Base-by-base conservation (phyloP, 129 eudicot species). In the Sambucus nigra region DNA sequence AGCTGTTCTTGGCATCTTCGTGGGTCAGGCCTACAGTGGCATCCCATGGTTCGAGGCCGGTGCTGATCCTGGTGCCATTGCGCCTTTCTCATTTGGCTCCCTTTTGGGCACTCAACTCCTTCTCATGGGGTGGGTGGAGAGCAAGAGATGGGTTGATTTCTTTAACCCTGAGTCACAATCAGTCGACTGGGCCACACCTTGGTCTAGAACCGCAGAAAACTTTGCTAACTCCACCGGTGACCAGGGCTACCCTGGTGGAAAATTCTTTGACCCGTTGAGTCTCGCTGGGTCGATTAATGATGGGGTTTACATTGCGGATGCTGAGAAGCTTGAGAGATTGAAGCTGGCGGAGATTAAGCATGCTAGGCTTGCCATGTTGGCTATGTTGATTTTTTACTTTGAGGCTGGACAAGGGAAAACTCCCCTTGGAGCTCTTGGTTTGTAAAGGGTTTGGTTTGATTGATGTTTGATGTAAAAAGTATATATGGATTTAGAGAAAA, bases 21-120 rank as follows among this genome's bases (percentile, higher is more conserved):
- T 85, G 6, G 95, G 97, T 5, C 97, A 89, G 63, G 95, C 97
- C 13, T 89, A 83, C 83, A 84, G 93, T 19, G 97, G 95, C 27
- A 69, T 89, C 78, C 97, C 97, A 32, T 89, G 95, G 97, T 89
- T 84, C 61, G 97, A 89, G 47, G 97, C 97, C 2, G 97, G 97
- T 29, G 97, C 97, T 0, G 95, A 77, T 69, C 97, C 97, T 0
- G 86, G 95, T 22, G 97, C 95, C 39, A 69, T 85, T 23, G 83
- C 97, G 14, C 95, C 97, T 5, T 85, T 84, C 71, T 84, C 97
- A 0, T 89, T 89, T 35, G 89, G 89, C 3, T 56, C 84, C 17
- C 80, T 89, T 1, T 69, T 89, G 0, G 97, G 97, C 0, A 89
- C 97, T 67, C 97, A 89, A 53, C 97, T 89, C 44, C 68, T 89